Conservation (phyloP, 495 filamentous ascomycete species). For the Schizothecium vesticola region DNA sequence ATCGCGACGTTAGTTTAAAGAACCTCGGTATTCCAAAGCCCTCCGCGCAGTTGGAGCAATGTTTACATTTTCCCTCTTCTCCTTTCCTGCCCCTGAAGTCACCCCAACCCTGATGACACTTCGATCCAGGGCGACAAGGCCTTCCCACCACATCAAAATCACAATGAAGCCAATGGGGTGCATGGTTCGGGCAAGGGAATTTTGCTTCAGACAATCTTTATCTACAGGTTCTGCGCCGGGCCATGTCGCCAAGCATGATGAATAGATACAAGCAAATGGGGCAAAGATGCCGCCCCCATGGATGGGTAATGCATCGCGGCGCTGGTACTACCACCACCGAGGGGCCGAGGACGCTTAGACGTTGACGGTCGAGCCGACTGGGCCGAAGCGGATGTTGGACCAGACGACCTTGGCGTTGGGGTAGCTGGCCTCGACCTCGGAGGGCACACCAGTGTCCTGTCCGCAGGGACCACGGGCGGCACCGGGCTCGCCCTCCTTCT, state of each 20-base stretch:
- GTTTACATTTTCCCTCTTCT: too few species aligned
- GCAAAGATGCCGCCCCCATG: neutral
- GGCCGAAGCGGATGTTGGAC: constrained; percentile 67
- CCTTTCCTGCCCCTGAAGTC: too few species aligned
- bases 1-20: neutral
- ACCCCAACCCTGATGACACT: too few species aligned
- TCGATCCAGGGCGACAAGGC: neutral
- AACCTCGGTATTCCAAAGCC: neutral
- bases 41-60: too few species aligned
- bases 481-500: constrained; percentile 50
- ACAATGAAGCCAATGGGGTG: neutral
- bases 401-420: constrained; percentile 42
- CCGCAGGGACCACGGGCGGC: constrained; percentile 64
- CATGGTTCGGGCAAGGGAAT: neutral
- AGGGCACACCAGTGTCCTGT: constrained; percentile 53
- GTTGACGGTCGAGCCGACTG: constrained; percentile 53
- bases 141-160: neutral
- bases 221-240: neutral
- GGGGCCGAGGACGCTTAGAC: constrained; percentile 14
- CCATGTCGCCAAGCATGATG: neutral
- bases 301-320: neutral
- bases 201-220: neutral
- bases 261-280: neutral
- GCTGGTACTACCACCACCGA: neutral
- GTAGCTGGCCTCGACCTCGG: constrained; percentile 49